Base-by-base conservation (phyloP, 306 rosid species). In the Cajanus cajan region DNA sequence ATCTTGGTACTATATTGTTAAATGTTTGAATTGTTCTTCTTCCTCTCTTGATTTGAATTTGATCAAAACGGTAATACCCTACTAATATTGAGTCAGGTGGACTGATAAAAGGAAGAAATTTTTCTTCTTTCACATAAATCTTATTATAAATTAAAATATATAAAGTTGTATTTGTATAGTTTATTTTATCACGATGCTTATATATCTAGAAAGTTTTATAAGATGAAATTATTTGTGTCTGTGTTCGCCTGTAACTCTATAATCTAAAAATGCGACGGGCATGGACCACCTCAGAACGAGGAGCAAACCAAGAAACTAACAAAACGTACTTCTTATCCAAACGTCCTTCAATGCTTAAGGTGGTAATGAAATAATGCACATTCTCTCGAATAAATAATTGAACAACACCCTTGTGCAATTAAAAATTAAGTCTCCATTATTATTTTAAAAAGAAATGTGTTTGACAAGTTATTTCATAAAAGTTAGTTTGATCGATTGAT, bases 261-360 rank as follows among this genome's bases (percentile, higher is more conserved):
- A 34, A 1, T 34, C 37, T 3, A 40, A 40, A 9, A 40, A 7
- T 40, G 12, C 11, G 2, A 44, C 14, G 48, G 15, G 48, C 48
- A 52, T 52, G 33, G 31, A 50, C 55, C 9, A 54, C 25, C 61
- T 19, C 14, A 54, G 31, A 54, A 54, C 2, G 13, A 54, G 61
- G 58, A 19, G 15, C 12, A 18, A 18, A 13, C 59, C 5, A 18
- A 5, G 13, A 2, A 19, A 9, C 33, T 5, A 54, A 4, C 3
- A 21, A 54, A 69, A 28, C 34, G 65, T 71, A 28, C 34, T 55
- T 71, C 83, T 71, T 4, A 37, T 79, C 66, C 4, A 24, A 43
- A 37, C 7, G 31, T 58, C 21, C 11, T 70, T 54, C 34, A 59
- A 71, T 61, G 65, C 62, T 69, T 58, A 34, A 71, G 71, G 12